Evolutionary conservation across 139 green algal species (phyloP).

Genomic region (Chlamydomonas sp.): DNA sequence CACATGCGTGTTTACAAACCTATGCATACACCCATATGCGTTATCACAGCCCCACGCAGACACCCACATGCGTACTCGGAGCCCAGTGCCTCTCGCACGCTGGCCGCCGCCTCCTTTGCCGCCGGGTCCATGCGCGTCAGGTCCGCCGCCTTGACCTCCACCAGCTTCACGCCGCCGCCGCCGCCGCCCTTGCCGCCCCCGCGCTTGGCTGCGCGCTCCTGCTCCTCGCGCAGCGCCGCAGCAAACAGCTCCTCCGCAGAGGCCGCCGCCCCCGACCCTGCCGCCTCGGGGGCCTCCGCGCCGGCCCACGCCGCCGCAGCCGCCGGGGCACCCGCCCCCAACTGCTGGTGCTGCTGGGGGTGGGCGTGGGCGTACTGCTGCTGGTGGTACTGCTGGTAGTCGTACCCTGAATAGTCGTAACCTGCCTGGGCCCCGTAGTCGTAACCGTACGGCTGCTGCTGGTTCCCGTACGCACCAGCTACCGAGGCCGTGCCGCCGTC

Average conservation of each 20-base stretch:
- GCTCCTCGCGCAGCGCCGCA: constrained; percentile 56
- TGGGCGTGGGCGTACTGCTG: neutral
- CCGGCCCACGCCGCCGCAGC: neutral
- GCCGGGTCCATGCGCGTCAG: constrained; percentile 60
- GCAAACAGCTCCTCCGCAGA: constrained; percentile 45
- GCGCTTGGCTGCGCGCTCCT: constrained; percentile 36
- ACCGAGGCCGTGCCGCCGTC: neutral
- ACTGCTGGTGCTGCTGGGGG: constrained; percentile 12
- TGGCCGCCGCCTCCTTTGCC: constrained; percentile 42
- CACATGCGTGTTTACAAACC: no score
- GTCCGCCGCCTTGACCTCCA: constrained; percentile 60
- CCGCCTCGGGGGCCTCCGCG: neutral
- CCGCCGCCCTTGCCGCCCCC: neutral
- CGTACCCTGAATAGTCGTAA: neutral
- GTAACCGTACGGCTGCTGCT: no score
- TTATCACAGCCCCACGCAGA: no score
- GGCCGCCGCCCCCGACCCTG: neutral
- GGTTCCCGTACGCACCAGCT: neutral
- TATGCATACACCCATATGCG: no score
- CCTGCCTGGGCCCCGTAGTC: no score
- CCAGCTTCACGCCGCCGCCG: constrained; percentile 50
- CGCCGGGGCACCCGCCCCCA: neutral
- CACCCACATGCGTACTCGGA: constrained; percentile 61
- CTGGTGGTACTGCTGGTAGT: neutral
- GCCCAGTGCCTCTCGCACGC: constrained; percentile 62